Base-by-base conservation (phyloP, 2,329 filamentous ascomycete species). In the Aschersonia sp. region DNA sequence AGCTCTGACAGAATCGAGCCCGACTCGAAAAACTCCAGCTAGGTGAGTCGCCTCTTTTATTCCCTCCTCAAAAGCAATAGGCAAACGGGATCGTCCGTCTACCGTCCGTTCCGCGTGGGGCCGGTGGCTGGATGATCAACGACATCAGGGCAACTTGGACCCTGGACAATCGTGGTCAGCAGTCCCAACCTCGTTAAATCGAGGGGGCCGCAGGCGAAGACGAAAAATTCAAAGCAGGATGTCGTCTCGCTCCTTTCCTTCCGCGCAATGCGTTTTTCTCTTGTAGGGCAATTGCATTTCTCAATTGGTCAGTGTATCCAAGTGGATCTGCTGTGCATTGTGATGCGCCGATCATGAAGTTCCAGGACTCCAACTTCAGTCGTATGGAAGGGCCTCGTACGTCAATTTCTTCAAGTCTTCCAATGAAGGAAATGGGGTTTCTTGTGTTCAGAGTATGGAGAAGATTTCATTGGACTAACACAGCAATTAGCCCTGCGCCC, bases 341-440 rank as follows among this genome's bases (percentile, higher is more conserved):
- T 46, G 47, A 50, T 49, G 48, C 54, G 37, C 47, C 49, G 50
- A 64, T 51, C 54, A 69, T 69, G 66, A 67, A 63, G 55, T 60
- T 59, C 53, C 62, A 63, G 56, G 60, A 59, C 52, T 50, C 57
- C 49, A 58, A 61, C 56, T 60, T 60, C 52, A 59, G 66, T 51
- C 55, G 60, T 58, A 59, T 62, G 54, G 63, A 66, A 58, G 58
- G 55, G 53, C 53, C 57, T 53, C 60, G 64, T 66, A 65, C 55
- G 62, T 64, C 45, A 48, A 52, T 43, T 48, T 41, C 43, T 43
- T 22, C 22, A 22, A 22, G 22, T 22, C 22, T 22, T 22, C 22
- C 22, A 22, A 22, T 22, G 22, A 3, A 22, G 22, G 22, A 45
- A 30, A 12, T 4, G 37, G 31, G 30, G n/a, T 31, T 37, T 12